phyloP scores from a whole-genome alignment of 2,329 filamentous ascomycete species.

The Celoporthe dispersa region DNA sequence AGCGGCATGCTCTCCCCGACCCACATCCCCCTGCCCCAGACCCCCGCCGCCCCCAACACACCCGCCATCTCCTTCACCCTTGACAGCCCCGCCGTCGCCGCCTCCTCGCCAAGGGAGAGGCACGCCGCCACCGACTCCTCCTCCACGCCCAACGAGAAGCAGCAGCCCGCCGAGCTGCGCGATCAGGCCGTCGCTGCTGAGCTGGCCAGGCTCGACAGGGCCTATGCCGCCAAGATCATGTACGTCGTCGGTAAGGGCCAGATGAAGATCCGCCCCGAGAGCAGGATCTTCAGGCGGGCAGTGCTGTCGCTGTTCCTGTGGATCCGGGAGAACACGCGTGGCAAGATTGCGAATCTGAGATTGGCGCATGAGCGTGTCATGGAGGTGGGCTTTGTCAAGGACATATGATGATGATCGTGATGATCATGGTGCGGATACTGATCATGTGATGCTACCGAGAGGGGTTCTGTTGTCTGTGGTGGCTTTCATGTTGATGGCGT shows the following conservation, averaged over 20 bases:
- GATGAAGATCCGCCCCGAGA: slow-evolving; percentile 52
- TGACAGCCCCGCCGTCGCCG: neutral
- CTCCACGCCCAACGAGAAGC: neutral
- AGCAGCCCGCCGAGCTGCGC: slow-evolving; percentile 33
- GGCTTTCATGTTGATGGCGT: neutral
- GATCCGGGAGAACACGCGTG: slow-evolving; percentile 65
- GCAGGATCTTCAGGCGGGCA: slow-evolving; percentile 47
- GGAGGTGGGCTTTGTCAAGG: slow-evolving; percentile 70
- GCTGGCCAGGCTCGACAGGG: slow-evolving; percentile 49
- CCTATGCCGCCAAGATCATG: slow-evolving; percentile 53
- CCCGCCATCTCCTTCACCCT: slow-evolving; percentile 12
- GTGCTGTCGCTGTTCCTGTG: slow-evolving; percentile 62
- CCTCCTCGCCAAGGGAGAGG: neutral
- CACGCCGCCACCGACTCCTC: neutral
- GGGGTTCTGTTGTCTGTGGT: neutral
- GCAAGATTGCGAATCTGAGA: slow-evolving; percentile 66
- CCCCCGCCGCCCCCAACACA: neutral
- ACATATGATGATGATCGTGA: slow-evolving; percentile 48
- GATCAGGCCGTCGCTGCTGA: slow-evolving; percentile 42
- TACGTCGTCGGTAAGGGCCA: slow-evolving; percentile 66
- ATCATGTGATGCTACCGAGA: neutral
- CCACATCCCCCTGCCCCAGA: neutral
- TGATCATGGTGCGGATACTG: too few species aligned
- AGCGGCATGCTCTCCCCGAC: neutral
- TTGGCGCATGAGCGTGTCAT: slow-evolving; percentile 63